These are phyloP conservation scores for Coemansia sp. DNA, from an alignment of 192 early-diverging fungal genomes.

Conservation along the genomic window DNA sequence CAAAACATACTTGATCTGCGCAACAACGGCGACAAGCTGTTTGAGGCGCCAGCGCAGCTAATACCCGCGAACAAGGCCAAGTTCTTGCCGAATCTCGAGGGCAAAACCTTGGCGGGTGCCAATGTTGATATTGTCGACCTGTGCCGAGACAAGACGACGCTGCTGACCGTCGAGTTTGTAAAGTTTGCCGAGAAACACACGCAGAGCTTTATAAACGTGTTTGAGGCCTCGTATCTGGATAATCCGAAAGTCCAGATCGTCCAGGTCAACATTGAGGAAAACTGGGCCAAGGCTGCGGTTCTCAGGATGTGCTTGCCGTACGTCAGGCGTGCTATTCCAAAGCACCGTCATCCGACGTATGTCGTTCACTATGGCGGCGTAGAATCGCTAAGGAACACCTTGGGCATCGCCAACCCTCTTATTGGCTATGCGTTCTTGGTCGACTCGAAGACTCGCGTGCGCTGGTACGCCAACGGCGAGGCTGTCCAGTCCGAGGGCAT, in stretches of 20 bases:
- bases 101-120: slow-evolving; percentile 32
- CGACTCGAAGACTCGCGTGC: slow-evolving; percentile 38
- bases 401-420: slow-evolving; percentile 56
- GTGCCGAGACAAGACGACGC: slow-evolving; percentile 38
- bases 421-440: slow-evolving; percentile 57
- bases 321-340: slow-evolving; percentile 29
- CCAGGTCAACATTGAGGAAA: slow-evolving; percentile 56
- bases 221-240: slow-evolving; percentile 29
- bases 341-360: slow-evolving; percentile 28
- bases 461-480: slow-evolving; percentile 59
- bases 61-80: slow-evolving; percentile 34
- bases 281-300: slow-evolving; percentile 51
- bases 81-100: slow-evolving; percentile 52
- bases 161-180: slow-evolving; percentile 52
- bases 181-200: slow-evolving; percentile 56
- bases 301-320: slow-evolving; percentile 44
- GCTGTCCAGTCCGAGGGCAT: slow-evolving; percentile 35
- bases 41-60: slow-evolving; percentile 43
- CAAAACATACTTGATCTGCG: slow-evolving; percentile 57
- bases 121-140: slow-evolving; percentile 23
- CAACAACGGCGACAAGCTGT: slow-evolving; percentile 56
- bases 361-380: slow-evolving; percentile 52
- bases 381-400: slow-evolving; percentile 32
- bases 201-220: slow-evolving; percentile 38
- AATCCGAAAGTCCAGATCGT: slow-evolving; percentile 34